Evolutionary conservation across 345 rosid species (phyloP), one percentile per base, ranked within the genome.

Genomic region (Euphorbia peplus): DNA sequence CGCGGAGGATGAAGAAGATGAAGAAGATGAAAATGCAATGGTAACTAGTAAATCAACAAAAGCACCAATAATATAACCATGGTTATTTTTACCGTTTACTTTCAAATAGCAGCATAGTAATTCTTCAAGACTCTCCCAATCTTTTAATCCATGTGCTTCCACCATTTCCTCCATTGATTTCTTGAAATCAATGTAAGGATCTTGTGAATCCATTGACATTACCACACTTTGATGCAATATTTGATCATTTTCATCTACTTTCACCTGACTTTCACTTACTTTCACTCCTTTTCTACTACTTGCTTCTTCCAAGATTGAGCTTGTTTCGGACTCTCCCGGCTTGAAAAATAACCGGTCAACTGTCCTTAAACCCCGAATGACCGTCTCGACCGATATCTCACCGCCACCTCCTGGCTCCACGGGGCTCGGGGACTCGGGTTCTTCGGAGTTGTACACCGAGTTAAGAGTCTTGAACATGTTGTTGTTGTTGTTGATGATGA

Each of bases 151-250:
- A 54, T 76, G 70, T 30, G 80, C 78, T 15, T 80, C 71, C 35
- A 74, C 75, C 79, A 77, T 77, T 50, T 81, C 84, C 66, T 74
- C 77, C 81, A 77, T 77, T 39, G 84, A 77, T 14, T 60, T 64
- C 70, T 72, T 67, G 69, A 76, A 80, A 59, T 76, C 80, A 67
- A 19, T 21, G 30, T 39, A 72, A 12, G 81, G 79, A 60, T 81
- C 70, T 32, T 39, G 53, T 15, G 81, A 74, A 14, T 77, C 81
- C 68, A 80, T 52, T 47, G 75, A 41, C 64, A 69, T 26, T 3
- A 39, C 75, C 30, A 66, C 63, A 46, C 67, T 72, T 52, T 75
- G 37, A 32, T 2, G 6, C 3, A 32, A 32, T 32, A 3, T 32
- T 32, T n/a, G n/a, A n/a, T n/a, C 37, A 32, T 32, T 32, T 32